Evolutionary conservation across 2,329 filamentous ascomycete species (phyloP).

Genomic region (Epichloe uncinata): DNA sequence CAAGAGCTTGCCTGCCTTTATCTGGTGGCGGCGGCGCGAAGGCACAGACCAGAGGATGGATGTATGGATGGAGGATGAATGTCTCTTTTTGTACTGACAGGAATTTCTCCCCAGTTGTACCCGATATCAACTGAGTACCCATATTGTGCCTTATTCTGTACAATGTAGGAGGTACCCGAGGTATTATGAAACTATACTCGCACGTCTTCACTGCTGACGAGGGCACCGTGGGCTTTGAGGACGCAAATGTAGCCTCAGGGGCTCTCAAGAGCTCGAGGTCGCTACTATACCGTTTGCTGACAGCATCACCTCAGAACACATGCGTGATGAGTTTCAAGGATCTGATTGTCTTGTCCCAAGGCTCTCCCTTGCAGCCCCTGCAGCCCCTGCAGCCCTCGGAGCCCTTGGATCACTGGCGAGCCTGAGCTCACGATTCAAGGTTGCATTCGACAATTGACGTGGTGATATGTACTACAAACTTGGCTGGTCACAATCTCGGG

Average conservation of each 20-base stretch:
- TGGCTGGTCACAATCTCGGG: background rate
- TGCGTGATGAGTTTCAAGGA: background rate
- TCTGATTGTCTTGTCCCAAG: background rate
- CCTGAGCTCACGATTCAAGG: background rate
- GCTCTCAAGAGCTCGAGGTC: too few relatives aligned
- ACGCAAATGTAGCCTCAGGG: too few relatives aligned
- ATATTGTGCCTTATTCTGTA: too few relatives aligned
- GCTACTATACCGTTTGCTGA: too few relatives aligned
- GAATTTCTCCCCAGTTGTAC: too few relatives aligned
- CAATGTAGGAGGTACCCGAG: too few relatives aligned
- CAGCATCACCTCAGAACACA: too few relatives aligned
- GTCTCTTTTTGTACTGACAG: too few relatives aligned
- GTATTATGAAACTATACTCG: too few relatives aligned
- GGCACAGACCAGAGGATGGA: background rate
- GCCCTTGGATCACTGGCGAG: background rate
- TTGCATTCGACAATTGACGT: background rate
- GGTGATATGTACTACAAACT: background rate
- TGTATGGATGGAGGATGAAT: background rate
- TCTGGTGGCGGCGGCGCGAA: background rate
- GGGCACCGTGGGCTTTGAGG: too few relatives aligned
- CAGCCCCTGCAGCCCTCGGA: background rate
- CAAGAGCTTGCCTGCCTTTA: background rate
- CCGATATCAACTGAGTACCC: too few relatives aligned
- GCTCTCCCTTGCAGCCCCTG: background rate
- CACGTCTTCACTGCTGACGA: too few relatives aligned